Evolutionary conservation across 1,284 basidiomycete species (phyloP).

Genomic region (Cryptococcus floricola): DNA sequence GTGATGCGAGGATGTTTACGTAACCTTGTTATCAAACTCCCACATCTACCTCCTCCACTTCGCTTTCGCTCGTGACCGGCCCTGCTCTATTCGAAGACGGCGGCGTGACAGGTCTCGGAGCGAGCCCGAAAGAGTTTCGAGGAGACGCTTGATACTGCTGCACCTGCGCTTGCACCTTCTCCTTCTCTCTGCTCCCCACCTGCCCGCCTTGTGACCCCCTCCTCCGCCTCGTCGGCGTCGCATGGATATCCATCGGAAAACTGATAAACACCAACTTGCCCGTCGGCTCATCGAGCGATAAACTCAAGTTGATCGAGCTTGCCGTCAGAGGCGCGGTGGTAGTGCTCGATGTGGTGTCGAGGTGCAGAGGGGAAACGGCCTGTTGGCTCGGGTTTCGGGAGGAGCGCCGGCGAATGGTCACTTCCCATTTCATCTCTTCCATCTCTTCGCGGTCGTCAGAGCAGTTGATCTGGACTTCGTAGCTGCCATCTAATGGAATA

Average conservation of each 20-base stretch:
- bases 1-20: too few relatives aligned
- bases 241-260: constrained; percentile 30
- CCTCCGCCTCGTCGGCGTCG: constrained; percentile 19
- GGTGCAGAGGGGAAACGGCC: constrained; percentile 10
- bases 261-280: constrained; percentile 42
- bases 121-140: not conserved
- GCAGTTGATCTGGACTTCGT: constrained; percentile 32
- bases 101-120: not conserved
- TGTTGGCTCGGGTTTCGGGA: not conserved
- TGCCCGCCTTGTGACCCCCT: not conserved
- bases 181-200: too few relatives aligned
- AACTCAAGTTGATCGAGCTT: constrained; percentile 37
- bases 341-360: constrained; percentile 7
- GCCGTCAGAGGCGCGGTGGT: constrained; percentile 17
- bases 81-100: not conserved
- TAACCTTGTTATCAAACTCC: too few relatives aligned
- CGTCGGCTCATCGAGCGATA: constrained; percentile 33
- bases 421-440: constrained; percentile 37
- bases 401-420: constrained; percentile 21
- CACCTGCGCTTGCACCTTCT: too few relatives aligned
- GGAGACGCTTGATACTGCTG: not conserved
- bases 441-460: constrained; percentile 13
- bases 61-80: too few relatives aligned
- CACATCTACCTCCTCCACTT: not conserved
- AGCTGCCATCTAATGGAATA: constrained; percentile 8